Percentiles rank a stretch among this genome's conserved stretches.
Evolutionary conservation across 176 grass and related monocot genomes (phyloP).

Genomic region (Stipa capillata): DNA sequence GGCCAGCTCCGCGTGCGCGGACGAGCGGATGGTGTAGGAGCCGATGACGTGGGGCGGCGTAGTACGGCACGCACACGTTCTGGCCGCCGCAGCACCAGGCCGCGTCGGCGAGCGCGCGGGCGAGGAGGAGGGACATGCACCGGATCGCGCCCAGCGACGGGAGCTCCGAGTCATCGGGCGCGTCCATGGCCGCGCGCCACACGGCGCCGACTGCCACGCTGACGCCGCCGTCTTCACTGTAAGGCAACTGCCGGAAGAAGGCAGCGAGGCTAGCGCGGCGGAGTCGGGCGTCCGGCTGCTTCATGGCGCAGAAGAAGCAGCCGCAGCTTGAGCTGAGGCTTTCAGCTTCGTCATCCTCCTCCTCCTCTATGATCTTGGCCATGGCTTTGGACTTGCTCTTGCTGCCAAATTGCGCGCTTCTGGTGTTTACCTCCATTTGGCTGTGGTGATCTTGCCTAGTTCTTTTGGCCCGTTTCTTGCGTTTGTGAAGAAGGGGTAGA

Average conservation of each 20-base stretch:
- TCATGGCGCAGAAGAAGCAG: slow-evolving; percentile 73
- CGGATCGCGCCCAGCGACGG: slow-evolving; percentile 71
- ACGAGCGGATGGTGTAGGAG: slow-evolving; percentile 70
- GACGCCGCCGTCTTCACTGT: slow-evolving; percentile 24
- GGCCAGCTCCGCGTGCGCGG: slow-evolving; percentile 58
- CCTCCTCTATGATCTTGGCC: slow-evolving; percentile 36
- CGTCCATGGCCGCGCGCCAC: slow-evolving; percentile 75
- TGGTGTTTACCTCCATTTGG: slow-evolving; percentile 24
- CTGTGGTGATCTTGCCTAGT: neutral
- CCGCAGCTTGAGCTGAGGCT: slow-evolving; percentile 25
- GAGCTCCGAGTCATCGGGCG: slow-evolving; percentile 67
- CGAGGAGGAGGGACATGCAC: slow-evolving; percentile 81
- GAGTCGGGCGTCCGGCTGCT: slow-evolving; percentile 41
- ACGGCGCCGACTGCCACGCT: slow-evolving; percentile 34
- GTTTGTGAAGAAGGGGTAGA: neutral
- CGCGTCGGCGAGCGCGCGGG: slow-evolving; percentile 42
- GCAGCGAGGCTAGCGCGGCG: slow-evolving; percentile 37
- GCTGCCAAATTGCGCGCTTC: slow-evolving; percentile 1
- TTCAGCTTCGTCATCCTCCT: neutral
- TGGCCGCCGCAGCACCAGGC: slow-evolving; percentile 41
- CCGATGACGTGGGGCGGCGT: slow-evolving; percentile 78
- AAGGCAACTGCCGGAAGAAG: slow-evolving; percentile 67
- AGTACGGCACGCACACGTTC: slow-evolving; percentile 73
- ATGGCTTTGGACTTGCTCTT: slow-evolving; percentile 35
- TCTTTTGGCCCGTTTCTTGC: neutral